These are phyloP conservation scores for Syncephalastrum monosporum DNA, from an alignment of 371 early-diverging fungal genomes.

Conservation along the genomic window DNA sequence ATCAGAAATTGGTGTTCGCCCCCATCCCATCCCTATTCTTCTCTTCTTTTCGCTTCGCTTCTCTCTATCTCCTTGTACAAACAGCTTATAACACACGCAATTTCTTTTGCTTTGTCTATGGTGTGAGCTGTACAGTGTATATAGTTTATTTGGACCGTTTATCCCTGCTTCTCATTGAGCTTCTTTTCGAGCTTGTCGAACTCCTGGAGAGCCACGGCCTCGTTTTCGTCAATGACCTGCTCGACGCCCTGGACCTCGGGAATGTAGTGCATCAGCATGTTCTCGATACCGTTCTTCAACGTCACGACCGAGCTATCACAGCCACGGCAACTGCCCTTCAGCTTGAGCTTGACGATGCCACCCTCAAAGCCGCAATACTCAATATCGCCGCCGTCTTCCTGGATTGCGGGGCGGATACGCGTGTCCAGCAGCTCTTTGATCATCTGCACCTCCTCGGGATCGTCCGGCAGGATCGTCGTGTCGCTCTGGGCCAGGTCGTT, in stretches of 20 bases:
- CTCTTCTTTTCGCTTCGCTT: too few species aligned
- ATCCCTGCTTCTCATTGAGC: slow-evolving; percentile 29
- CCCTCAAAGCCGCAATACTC: slow-evolving; percentile 89
- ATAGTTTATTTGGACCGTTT: too few species aligned
- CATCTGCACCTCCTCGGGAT: slow-evolving; percentile 92
- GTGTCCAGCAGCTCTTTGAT: slow-evolving; percentile 97
- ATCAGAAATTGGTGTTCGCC: too few species aligned
- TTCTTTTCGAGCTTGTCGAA: slow-evolving; percentile 49
- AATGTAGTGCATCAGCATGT: slow-evolving; percentile 97
- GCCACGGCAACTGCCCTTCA: slow-evolving; percentile 95
- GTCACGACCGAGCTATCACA: slow-evolving; percentile 89
- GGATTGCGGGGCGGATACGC: slow-evolving; percentile 93
- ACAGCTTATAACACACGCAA: too few species aligned
- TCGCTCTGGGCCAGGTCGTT: slow-evolving; percentile 59
- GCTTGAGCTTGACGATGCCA: slow-evolving; percentile 87
- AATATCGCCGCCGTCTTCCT: slow-evolving; percentile 98
- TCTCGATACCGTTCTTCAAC: slow-evolving; percentile 97
- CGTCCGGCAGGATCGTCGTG: slow-evolving; percentile 75
- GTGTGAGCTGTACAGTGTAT: too few species aligned
- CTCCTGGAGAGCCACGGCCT: slow-evolving; percentile 44
- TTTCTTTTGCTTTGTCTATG: too few species aligned
- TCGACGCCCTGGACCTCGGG: slow-evolving; percentile 95
- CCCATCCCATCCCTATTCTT: too few species aligned
- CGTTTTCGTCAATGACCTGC: slow-evolving; percentile 69
- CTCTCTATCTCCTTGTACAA: too few species aligned